Base-by-base conservation (phyloP, 2,329 filamentous ascomycete genomes). In the Chaetomiaceae sp. region DNA sequence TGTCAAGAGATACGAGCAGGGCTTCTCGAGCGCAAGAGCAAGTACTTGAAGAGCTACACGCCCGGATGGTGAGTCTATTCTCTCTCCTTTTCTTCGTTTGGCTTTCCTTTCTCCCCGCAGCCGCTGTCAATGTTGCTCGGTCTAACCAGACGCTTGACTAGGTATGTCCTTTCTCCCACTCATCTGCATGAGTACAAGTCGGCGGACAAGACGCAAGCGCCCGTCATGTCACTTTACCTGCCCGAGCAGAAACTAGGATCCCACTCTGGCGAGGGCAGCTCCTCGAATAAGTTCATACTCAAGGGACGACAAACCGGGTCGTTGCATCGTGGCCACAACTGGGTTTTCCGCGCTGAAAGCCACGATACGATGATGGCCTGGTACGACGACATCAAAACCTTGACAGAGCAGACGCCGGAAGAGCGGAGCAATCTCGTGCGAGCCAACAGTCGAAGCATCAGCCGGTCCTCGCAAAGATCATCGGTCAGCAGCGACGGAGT, bases 181-280 rank as follows among this genome's bases (percentile, higher is more conserved):
- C 93, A 99, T 70, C 79, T 99, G 19, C 93, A 99, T 72, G 93
- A 99, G 70, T 99, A 97, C 79, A 96, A 96, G 68, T 96, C 90
- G n/a, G 89, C 90, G 59, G 92, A 97, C 70, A 91, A 92, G 67
- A 86, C 81, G 53, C 89, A 93, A 69, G 85, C 87, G 34, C 93
- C 93, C 1, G 82, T 97, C 65, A 96, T 99, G 92, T 97, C 93
- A 37, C 77, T 99, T 50, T 95, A 93, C 66, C 80, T 99, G 23
- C 87, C 87, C 6, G 93, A 97, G 61, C 93, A 97, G 70, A 96
- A 96, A 67, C 78, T 99, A 51, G 93, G 93, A 33, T 95, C 91
- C 31, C 90, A 95, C 66, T 96, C 92, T 9, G 80, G 83, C 54
- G 82, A 83, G 53, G 85, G 82, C 43, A 91, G 89, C 12, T 88